Conservation (phyloP, 2,329 filamentous ascomycete genomes). For the Pseudopithomyces chartarum region DNA sequence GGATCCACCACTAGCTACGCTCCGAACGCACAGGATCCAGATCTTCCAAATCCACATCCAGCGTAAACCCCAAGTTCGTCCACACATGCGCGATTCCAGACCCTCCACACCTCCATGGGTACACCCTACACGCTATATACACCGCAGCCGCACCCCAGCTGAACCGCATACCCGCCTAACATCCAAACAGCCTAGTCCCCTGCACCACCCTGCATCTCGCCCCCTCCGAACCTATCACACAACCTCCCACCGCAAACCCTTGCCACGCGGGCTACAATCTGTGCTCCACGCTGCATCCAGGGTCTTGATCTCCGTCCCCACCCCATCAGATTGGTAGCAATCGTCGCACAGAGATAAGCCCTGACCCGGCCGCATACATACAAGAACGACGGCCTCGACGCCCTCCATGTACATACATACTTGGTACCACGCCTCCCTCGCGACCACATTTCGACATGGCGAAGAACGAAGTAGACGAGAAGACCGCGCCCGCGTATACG, state of each 20-base stretch:
- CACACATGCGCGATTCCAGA: neutral
- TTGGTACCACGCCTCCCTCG: too few species aligned
- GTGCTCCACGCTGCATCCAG: neutral
- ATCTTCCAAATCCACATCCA: too few species aligned
- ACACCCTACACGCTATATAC: neutral
- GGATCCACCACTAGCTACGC: neutral
- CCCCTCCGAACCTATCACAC: constrained; percentile 1
- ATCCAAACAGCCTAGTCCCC: neutral
- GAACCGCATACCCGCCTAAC: neutral
- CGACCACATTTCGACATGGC: too few species aligned
- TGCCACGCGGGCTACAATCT: neutral
- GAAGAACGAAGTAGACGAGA: neutral
- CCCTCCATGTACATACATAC: neutral
- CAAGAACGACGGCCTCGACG: neutral
- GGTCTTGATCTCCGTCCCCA: too few species aligned
- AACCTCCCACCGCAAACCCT: neutral
- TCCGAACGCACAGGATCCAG: too few species aligned
- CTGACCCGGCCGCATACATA: neutral
- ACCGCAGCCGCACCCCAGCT: neutral
- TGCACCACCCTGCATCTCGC: neutral
- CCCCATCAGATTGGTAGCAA: neutral
- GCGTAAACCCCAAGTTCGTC: neutral
- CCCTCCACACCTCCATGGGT: neutral
- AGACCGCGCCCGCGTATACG: neutral
- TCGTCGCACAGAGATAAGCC: neutral